Evolutionary conservation across 257 asterid genomes (phyloP).

Genomic region (Solanum bulbocastanum): DNA sequence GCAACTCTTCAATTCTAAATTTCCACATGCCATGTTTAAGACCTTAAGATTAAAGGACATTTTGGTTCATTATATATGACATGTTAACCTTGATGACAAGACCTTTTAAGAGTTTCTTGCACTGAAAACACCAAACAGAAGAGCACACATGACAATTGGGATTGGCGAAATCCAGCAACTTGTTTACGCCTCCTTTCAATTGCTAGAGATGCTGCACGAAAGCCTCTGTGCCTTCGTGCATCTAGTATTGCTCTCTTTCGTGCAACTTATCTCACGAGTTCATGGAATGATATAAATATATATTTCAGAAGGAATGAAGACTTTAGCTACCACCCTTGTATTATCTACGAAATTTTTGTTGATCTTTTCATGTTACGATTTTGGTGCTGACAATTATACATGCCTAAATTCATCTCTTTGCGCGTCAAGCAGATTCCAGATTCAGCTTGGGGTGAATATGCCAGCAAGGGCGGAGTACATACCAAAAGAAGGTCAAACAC

Average conservation of each 20-base stretch:
- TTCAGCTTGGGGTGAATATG: constrained; percentile 97
- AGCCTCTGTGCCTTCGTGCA: not conserved
- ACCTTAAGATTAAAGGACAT: not conserved
- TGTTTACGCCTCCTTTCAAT: not conserved
- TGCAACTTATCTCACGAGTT: not conserved
- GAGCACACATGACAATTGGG: not conserved
- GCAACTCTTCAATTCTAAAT: not conserved
- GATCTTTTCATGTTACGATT: not conserved
- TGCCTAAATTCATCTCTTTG: not conserved
- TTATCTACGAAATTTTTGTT: not conserved
- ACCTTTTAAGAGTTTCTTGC: not conserved
- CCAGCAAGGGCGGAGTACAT: constrained; percentile 92
- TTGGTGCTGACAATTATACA: not conserved
- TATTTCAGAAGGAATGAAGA: not conserved
- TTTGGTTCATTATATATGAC: not conserved
- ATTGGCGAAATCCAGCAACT: not conserved
- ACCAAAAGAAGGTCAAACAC: constrained; percentile 24
- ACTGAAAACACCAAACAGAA: not conserved
- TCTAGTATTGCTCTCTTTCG: not conserved
- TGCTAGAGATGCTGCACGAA: not conserved
- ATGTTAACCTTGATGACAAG: not conserved
- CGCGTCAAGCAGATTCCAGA: constrained; percentile 58
- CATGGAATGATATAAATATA: not conserved
- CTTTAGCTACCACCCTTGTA: not conserved
- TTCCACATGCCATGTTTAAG: not conserved